These are phyloP conservation scores for Cyclanthera cordifolia DNA, from an alignment of 306 rosid species.

Conservation along the genomic window DNA sequence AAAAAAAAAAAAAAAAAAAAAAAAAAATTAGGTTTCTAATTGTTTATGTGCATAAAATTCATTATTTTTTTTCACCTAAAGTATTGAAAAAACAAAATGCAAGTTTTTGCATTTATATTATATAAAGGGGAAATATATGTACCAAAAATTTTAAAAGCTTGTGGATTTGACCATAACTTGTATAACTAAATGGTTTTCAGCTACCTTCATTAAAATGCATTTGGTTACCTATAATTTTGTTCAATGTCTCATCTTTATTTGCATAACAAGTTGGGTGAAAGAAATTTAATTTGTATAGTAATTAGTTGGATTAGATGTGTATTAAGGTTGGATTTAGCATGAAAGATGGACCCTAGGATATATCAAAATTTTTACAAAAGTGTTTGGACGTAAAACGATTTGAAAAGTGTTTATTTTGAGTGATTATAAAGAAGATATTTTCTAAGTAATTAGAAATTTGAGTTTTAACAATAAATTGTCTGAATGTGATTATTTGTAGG, in stretches of 20 bases:
- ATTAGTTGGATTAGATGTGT: neutral
- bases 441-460: too few relatives aligned
- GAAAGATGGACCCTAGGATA: too few relatives aligned
- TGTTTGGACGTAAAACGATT: too few relatives aligned
- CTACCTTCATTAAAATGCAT: slow-evolving; percentile 5
- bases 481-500: too few relatives aligned
- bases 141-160: neutral
- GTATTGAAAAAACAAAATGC: neutral
- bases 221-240: neutral
- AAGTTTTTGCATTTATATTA: neutral
- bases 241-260: neutral
- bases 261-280: neutral
- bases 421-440: too few relatives aligned
- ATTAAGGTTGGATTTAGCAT: neutral
- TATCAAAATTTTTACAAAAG: too few relatives aligned
- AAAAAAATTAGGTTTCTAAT: neutral
- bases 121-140: neutral
- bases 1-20: too few relatives aligned
- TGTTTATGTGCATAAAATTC: neutral
- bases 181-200: neutral
- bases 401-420: too few relatives aligned
- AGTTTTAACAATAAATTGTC: too few relatives aligned
- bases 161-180: neutral
- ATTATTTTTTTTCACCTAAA: neutral
- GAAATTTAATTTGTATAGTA: neutral